Evolutionary conservation across 2,329 filamentous ascomycete species (phyloP), one percentile per base, ranked within the genome.

Genomic region (Verticillium zaregamsianum): DNA sequence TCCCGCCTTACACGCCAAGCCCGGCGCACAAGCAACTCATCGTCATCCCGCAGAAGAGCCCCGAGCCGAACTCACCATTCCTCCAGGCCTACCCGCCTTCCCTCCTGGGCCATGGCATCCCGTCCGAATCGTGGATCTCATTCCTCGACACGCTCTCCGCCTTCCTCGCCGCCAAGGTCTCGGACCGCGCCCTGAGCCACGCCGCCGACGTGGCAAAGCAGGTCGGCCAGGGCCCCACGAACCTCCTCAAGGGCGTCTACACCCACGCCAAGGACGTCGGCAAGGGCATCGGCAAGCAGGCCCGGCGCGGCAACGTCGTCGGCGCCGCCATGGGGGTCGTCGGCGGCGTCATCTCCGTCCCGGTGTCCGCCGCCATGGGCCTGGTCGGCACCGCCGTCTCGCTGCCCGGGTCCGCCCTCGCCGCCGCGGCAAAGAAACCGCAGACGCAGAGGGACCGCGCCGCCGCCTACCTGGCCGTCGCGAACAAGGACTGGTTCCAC

Each of bases 81-180:
- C 68, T 80, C 1, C 35, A 66, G 1, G 77, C 76, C 0, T 82
- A 77, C 61, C 60, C 77, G 0, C 73, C 74, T 0, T 58, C 69
- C 3, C 73, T 82, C 0, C 73, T 80, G 0, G 64, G 68, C 17
- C 71, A 73, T 39, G 80, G 74, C 49, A 73, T 78, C 61, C 71
- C 74, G 0, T 61, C 70, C 7, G 66, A 70, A n/a, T 70, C 73
- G 0, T 78, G 74, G 74, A 57, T 60, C 9, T 72, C 75, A 0
- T 76, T 77, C 17, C 60, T 77, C 2, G 65, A 71, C 20, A 80
- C 79, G 8, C 67, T 80, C 2, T 82, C 80, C 0, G 79, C 77
- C 1, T 82, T 82, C 62, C 72, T 82, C 6, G 73, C 74, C 0
- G 79, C 79, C 58, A 79, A 74, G 23, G 77, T 81, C 0, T 76